phyloP scores from a whole-genome alignment of 1,284 basidiomycete species.

The Abortiporus biennis region DNA sequence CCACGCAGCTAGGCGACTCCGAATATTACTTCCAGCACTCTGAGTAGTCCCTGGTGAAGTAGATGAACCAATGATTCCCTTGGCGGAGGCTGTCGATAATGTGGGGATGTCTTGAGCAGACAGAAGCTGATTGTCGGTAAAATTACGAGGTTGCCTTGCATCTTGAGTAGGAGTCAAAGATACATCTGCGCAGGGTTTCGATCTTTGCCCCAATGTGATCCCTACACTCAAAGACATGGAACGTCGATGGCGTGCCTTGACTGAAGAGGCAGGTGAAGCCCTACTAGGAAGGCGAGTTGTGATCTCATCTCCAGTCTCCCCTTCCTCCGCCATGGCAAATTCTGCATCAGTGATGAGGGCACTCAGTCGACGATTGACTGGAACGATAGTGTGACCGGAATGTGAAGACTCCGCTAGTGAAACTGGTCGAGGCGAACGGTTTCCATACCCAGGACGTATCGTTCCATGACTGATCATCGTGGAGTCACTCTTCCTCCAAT shows the following conservation, averaged over 20 bases:
- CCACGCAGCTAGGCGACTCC: slow-evolving; percentile 46
- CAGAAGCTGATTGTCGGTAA: slow-evolving; percentile 11
- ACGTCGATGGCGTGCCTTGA: slow-evolving; percentile 44
- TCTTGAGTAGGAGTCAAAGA: slow-evolving; percentile 8
- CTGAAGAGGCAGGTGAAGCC: slow-evolving; percentile 23
- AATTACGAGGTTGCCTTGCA: slow-evolving; percentile 8
- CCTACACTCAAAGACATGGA: slow-evolving; percentile 50
- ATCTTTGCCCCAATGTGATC: not conserved
- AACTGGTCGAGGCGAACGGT: slow-evolving; percentile 57
- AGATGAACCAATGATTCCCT: slow-evolving; percentile 34
- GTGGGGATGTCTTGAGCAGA: slow-evolving; percentile 30
- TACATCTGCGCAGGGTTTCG: slow-evolving; percentile 9
- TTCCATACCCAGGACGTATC: slow-evolving; percentile 44
- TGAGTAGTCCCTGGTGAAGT: slow-evolving; percentile 26
- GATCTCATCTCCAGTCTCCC: slow-evolving; percentile 14
- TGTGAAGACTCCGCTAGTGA: slow-evolving; percentile 71
- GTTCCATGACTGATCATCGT: slow-evolving; percentile 63
- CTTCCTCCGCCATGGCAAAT: slow-evolving; percentile 36
- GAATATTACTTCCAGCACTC: slow-evolving; percentile 36
- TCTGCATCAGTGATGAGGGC: slow-evolving; percentile 61
- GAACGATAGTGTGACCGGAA: slow-evolving; percentile 65
- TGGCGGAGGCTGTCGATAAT: slow-evolving; percentile 33
- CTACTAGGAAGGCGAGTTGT: slow-evolving; percentile 4
- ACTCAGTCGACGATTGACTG: slow-evolving; percentile 55
- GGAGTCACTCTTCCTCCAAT: slow-evolving; percentile 69